Evolutionary conservation across 257 asterid species (phyloP).

Genomic region (Cruciata laevipes): DNA sequence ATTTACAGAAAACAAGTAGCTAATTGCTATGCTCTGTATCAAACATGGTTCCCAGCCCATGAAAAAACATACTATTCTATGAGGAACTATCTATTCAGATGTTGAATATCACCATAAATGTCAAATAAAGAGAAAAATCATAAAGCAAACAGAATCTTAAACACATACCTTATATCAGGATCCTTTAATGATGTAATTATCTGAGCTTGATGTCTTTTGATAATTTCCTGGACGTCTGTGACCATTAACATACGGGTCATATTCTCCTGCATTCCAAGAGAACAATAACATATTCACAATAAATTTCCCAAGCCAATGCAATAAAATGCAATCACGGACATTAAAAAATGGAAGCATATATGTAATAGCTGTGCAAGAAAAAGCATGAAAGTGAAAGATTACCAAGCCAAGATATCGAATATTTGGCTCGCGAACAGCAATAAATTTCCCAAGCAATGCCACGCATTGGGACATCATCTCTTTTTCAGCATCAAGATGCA

Average conservation of each 20-base stretch:
- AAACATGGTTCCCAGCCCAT: not conserved
- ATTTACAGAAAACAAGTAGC: not conserved
- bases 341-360: not conserved
- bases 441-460: slow-evolving; percentile 93
- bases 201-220: slow-evolving; percentile 97
- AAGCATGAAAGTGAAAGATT: slow-evolving; percentile 22
- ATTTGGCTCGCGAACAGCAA: slow-evolving; percentile 95
- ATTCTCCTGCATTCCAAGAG: slow-evolving; percentile 61
- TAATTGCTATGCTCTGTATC: not conserved
- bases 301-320: too few relatives aligned
- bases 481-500: slow-evolving; percentile 98
- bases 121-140: not conserved
- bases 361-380: not conserved
- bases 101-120: not conserved
- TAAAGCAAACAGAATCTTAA: not conserved
- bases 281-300: slow-evolving; percentile 20
- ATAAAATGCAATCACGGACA: slow-evolving; percentile 12
- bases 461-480: slow-evolving; percentile 99
- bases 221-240: slow-evolving; percentile 88
- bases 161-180: slow-evolving; percentile 84
- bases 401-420: slow-evolving; percentile 96
- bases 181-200: slow-evolving; percentile 92
- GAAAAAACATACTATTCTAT: not conserved
- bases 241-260: slow-evolving; percentile 99
- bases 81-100: not conserved